These are phyloP conservation scores for Magnaporthales sp. DNA, from an alignment of 2,329 filamentous ascomycete species.

Conservation along the genomic window DNA sequence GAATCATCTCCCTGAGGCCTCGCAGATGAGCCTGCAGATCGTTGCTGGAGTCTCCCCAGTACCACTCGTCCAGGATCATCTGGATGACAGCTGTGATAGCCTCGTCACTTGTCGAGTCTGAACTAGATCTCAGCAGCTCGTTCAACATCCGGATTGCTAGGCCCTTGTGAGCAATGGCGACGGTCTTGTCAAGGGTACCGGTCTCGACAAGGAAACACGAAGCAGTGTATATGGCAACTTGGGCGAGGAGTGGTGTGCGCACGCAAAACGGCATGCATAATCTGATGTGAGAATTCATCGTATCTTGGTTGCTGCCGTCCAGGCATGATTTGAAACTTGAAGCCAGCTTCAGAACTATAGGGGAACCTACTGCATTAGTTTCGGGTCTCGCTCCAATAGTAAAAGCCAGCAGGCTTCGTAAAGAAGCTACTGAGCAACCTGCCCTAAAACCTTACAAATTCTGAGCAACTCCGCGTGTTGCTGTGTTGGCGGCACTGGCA, in stretches of 20 bases:
- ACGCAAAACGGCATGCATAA: constrained; percentile 38
- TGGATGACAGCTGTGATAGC: constrained; percentile 39
- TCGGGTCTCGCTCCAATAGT: background rate
- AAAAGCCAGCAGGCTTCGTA: constrained; percentile 9
- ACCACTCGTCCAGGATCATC: constrained; percentile 43
- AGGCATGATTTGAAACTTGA: constrained; percentile 42
- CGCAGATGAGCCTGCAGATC: constrained; percentile 36
- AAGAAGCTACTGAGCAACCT: background rate
- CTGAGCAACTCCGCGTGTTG: constrained; percentile 38
- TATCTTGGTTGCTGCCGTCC: constrained; percentile 31
- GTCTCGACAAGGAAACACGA: constrained; percentile 43
- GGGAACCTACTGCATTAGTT: background rate
- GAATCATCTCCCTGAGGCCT: constrained; percentile 39
- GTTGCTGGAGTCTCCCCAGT: constrained; percentile 31
- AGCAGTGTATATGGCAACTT: constrained; percentile 40
- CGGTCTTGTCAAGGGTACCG: constrained; percentile 33
- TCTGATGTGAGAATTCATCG: constrained; percentile 31
- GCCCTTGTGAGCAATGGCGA: constrained; percentile 33
- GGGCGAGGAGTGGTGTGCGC: constrained; percentile 38
- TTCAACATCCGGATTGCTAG: constrained; percentile 36
- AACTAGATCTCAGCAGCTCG: constrained; percentile 28
- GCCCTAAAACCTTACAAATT: constrained; percentile 25
- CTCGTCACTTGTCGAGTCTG: constrained; percentile 29
- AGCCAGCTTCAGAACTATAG: constrained; percentile 35
- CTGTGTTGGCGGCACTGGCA: constrained; percentile 31